Base-by-base conservation (phyloP, 805 yeast genomes). In the Saturnispora dispora region DNA sequence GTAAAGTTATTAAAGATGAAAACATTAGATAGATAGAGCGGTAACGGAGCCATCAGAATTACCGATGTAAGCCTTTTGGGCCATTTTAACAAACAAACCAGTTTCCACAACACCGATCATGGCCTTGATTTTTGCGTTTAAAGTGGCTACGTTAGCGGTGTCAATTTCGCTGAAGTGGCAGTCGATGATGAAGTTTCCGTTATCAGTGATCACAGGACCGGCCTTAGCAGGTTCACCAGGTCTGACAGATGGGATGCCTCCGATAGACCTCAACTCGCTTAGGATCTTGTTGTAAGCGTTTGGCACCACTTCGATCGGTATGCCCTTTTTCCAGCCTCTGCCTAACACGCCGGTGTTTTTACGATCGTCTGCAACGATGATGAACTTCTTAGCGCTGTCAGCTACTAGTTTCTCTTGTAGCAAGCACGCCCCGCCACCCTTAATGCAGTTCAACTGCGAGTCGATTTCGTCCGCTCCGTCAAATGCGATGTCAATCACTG, bases 391-490 rank as follows among this genome's bases (percentile, higher is more conserved):
- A 3, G 96, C 81, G 55, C 88, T 80, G 52, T 79, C 76, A 17
- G 96, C 96, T 13, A 93, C 96, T 50, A 93, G 75, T 70, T 93
- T 93, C 67, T 93, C 99, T 71, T 91, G 99, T 71, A 93, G 84
- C 56, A 89, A 74, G 68, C 99, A 93, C 2, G 97, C 99, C 41
- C 99, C 99, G 46, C 99, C 99, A 58, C 99, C 99, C 70, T 93
- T 93, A 66, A 93, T 93, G 61, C 90, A 82, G 64, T 89, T 87
- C 60, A 93, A 74, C 20, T 75, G 64, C 4, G 78, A 64, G 67
- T 91, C 99, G 52, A 90, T 90, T 69, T 93, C 99, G 68, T 93
- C 99, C 2, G 99, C 98, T 44, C 99, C 99, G 67, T 93, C 99
- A 65, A 93, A 93, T 1, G 96, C 96, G 59, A 93, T 81, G 65